phyloP scores from a whole-genome alignment of 2,329 filamentous ascomycete genomes.

The Dothistroma septosporum region DNA sequence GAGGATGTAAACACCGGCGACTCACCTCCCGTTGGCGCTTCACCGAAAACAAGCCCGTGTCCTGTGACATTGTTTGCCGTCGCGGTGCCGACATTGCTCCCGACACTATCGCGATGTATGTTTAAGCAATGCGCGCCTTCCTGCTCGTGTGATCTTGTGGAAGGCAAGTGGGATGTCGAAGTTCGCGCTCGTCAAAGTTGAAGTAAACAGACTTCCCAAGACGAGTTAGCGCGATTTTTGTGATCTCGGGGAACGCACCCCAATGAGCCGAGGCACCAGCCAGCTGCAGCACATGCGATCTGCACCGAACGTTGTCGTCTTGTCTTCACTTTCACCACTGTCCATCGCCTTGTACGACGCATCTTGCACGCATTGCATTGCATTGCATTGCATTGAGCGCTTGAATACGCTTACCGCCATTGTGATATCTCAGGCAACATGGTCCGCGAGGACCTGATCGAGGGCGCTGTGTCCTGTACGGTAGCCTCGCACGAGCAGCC shows the following conservation, averaged over 20 bases:
- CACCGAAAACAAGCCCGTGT: slow-evolving; percentile 83
- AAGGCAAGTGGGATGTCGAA: not conserved
- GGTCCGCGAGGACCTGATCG: slow-evolving; percentile 89
- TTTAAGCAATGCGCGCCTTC: slow-evolving; percentile 1
- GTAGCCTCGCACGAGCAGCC: slow-evolving; percentile 7
- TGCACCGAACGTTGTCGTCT: not conserved
- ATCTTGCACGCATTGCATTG: not conserved
- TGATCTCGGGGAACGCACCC: not conserved
- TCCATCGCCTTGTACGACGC: not conserved
- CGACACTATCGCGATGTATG: not conserved
- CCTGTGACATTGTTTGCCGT: slow-evolving; percentile 66
- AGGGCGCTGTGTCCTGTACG: slow-evolving; percentile 59
- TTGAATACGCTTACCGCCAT: not conserved
- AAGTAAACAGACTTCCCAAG: not conserved
- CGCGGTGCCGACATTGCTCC: slow-evolving; percentile 6
- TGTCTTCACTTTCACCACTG: not conserved
- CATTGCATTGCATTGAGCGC: not conserved
- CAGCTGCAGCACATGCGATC: not conserved
- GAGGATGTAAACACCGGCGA: slow-evolving; percentile 15
- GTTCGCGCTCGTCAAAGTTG: not conserved
- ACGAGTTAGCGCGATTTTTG: not conserved
- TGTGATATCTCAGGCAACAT: slow-evolving; percentile 51
- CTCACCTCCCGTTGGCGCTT: slow-evolving; percentile 85
- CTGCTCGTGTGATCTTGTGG: not conserved
- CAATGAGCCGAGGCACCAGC: slow-evolving; percentile 12